Base-by-base conservation (phyloP, 1,284 basidiomycete species). In the Sporisorium exsertum region DNA sequence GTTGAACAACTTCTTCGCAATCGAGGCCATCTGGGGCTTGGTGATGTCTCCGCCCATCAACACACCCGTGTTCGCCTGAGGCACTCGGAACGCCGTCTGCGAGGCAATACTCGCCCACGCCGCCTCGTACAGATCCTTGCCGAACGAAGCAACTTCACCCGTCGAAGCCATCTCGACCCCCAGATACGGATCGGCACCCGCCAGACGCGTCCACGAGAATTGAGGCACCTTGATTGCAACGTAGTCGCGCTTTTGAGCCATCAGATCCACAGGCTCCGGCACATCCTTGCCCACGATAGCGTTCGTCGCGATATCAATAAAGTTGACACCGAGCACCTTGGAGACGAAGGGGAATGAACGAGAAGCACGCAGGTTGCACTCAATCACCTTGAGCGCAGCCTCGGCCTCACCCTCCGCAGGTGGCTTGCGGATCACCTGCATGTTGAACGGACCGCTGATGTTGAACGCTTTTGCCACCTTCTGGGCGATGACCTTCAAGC, bases 261-360 rank as follows among this genome's bases (percentile, higher is more conserved):
- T 99, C 66, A 95, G 87, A 85, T 98, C 95, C n/a, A 95, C 87
- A 9, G 96, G 94, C 79, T 91, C 92, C 2, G 97, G 97, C 0
- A 99, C 94, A 74, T 95, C 89, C 82, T 93, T 88, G 60, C 91
- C 93, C 45, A 94, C 91, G 81, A 99, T 99, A 20, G 96, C 97
- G 33, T 91, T 90, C 7, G 96, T 94, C 5, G 97, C 97, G 54
- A 92, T 92, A 78, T 98, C 94, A 81, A 99, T 95, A 86, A 98
- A 98, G 89, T 99, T 97, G 87, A 92, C 91, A 51, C 94, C 96
- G 58, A 98, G 89, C 22, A 99, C 97, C 88, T 99, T 99, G 75
- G 94, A 96, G 7, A 99, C 97, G 88, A 99, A 99, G 79, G 97
- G 97, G 93, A 98, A 99, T 52, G 94, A 97, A 49, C 97, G 91